Base-by-base conservation (phyloP, 768 basidiomycete genomes). In the Filobasidium floriforme region DNA sequence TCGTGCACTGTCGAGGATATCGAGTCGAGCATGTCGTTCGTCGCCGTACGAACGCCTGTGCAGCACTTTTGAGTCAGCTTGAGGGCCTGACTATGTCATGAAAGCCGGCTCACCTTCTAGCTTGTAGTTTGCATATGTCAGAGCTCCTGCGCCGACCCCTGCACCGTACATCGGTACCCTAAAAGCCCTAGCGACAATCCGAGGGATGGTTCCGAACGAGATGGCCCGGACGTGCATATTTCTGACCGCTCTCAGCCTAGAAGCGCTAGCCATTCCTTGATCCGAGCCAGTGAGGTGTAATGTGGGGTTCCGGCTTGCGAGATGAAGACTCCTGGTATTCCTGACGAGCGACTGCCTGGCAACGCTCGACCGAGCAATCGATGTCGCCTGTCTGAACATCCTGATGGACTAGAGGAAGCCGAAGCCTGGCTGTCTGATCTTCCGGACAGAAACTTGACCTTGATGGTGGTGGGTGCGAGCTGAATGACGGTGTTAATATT, bases 41-140 rank as follows among this genome's bases (percentile, higher is more conserved):
- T 90, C 7, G 87, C 83, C 71, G 84, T 88, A 65, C 90, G 82
- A 1, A 88, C 73, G 28, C 76, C 77, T 78, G 44, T 2, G 68
- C 32, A 32, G 37, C 61, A 69, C 43, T 1, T 26, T 41, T 7
- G 4, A 41, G 24, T 19, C 15, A 57, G 26, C 12, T 24, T 57
- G 7, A 15, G 7, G 29, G 24, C 15, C 40, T 7, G 41, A 40
- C 11, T 5, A 24, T 26, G 40, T 12, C 60, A 22, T 37, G 32
- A 57, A 18, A 1, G 18, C 22, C 2, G 29, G 55, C 59, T 24
- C 68, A 91, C 93, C 90, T 82, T 98, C 93, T 73, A 94, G 87
- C 80, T 92, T 92, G 82, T 94, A 94, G 77, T 94, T 92, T 24
- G 92, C 93, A 79, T 96, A 98, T 5, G 90, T 90, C 65, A 94